phyloP scores from a whole-genome alignment of 805 yeast genomes.

The Metschnikowia hibisci region DNA sequence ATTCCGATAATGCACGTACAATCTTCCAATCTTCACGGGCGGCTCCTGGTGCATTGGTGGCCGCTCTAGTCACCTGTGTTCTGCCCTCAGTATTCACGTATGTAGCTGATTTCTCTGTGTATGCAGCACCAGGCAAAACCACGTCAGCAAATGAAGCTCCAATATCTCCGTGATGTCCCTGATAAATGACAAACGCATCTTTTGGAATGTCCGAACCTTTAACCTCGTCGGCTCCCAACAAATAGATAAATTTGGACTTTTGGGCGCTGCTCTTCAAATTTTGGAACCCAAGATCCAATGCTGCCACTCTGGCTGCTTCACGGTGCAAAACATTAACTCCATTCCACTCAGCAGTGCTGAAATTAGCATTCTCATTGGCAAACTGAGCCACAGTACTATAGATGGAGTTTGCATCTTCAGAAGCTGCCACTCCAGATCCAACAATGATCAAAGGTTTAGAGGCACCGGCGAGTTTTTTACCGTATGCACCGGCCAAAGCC shows the following conservation, averaged over 20 bases:
- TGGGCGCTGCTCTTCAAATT: constrained; percentile 43
- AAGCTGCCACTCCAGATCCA: constrained; percentile 75
- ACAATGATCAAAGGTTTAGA: constrained; percentile 72
- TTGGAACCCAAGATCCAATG: constrained; percentile 78
- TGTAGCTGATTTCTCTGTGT: constrained; percentile 82
- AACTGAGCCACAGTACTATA: constrained; percentile 59
- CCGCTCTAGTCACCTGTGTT: constrained; percentile 80
- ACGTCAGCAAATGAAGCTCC: constrained; percentile 90
- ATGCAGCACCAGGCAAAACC: constrained; percentile 81
- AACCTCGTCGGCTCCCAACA: constrained; percentile 82
- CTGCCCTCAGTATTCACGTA: constrained; percentile 90
- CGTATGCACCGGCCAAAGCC: constrained; percentile 66
- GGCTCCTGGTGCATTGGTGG: constrained; percentile 81
- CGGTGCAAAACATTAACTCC: constrained; percentile 79
- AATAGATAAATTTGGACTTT: constrained; percentile 70
- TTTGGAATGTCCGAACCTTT: constrained; percentile 64
- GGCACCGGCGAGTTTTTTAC: constrained; percentile 62
- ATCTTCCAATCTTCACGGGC: constrained; percentile 94
- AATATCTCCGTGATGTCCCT: constrained; percentile 88
- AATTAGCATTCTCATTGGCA: constrained; percentile 50
- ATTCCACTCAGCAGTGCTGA: constrained; percentile 73
- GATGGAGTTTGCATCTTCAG: constrained; percentile 58
- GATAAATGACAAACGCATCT: constrained; percentile 84
- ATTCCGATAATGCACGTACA: constrained; percentile 77
- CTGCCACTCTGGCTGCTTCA: constrained; percentile 84